Evolutionary conservation across 2,329 filamentous ascomycete genomes (phyloP).

Genomic region (Colletotrichum sp.): DNA sequence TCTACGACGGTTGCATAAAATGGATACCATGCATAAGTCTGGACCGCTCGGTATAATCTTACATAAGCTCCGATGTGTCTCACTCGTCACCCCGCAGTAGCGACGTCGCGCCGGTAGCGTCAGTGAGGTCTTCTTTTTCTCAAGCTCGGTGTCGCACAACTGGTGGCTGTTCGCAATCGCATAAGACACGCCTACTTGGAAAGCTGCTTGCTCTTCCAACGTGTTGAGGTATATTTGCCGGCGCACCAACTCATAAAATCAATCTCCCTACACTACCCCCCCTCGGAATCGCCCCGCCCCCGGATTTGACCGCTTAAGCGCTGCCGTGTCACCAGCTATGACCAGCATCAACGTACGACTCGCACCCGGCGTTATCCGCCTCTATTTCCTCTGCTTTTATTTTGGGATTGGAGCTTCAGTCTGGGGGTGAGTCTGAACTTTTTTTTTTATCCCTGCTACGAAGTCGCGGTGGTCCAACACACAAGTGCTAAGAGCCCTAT

Average conservation of each 20-base stretch:
- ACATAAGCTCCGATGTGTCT: not conserved
- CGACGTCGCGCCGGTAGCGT: not conserved
- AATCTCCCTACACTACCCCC: not conserved
- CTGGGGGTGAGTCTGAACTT: conserved; percentile 50
- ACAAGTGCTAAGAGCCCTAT: not conserved
- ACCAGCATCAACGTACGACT: not conserved
- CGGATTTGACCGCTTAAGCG: not conserved
- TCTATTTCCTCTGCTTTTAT: conserved; percentile 54
- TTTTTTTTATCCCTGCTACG: not conserved
- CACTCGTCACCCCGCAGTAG: not conserved
- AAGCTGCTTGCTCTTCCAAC: not conserved
- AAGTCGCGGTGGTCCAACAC: not conserved
- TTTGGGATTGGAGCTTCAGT: conserved; percentile 61
- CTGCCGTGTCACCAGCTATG: conserved; percentile 26
- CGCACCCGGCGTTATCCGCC: conserved; percentile 36
- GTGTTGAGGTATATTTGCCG: not conserved
- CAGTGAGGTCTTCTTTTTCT: not conserved
- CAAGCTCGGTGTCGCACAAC: not conserved
- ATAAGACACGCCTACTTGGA: not conserved
- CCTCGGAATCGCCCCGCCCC: not conserved
- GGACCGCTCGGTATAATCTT: not conserved
- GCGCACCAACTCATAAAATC: fast-evolving
- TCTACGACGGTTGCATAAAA: not conserved
- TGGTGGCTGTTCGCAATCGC: not conserved
- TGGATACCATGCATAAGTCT: not conserved